These are phyloP conservation scores for Nitzschia putrida DNA, from an alignment of 108 stramenopile species.

Conservation along the genomic window DNA sequence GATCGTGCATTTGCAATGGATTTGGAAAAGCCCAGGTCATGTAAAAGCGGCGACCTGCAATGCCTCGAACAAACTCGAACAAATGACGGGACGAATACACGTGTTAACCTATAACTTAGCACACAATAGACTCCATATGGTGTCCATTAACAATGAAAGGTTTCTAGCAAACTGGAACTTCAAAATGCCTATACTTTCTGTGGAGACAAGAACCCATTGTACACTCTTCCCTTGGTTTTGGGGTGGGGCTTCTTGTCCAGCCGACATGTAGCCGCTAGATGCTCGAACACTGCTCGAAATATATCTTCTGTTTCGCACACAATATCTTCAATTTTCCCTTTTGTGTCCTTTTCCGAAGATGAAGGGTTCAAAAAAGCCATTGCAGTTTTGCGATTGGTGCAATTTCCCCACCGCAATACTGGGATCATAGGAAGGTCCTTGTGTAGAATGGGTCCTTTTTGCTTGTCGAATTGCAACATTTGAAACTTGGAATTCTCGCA, in stretches of 20 bases:
- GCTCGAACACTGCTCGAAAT: slow-evolving; percentile 20
- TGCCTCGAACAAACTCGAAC: no score
- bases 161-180: no score
- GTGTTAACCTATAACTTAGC: neutral
- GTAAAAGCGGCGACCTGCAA: no score
- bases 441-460: slow-evolving; percentile 1
- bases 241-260: neutral
- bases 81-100: no score
- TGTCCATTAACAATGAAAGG: neutral
- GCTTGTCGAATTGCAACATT: slow-evolving; percentile 12
- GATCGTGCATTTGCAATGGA: no score
- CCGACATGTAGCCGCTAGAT: slow-evolving; percentile 3
- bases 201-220: slow-evolving; percentile 8
- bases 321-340: neutral
- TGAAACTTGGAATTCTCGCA: neutral
- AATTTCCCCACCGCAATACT: slow-evolving; percentile 2
- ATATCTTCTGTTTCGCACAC: slow-evolving; percentile 8
- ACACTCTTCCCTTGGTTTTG: neutral
- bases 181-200: slow-evolving; percentile 8
- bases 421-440: slow-evolving; percentile 13
- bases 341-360: neutral
- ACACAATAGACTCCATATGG: neutral
- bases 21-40: no score
- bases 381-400: neutral
- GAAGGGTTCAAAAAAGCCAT: neutral